Percentiles rank a stretch among this genome's conserved stretches.
phyloP scores from a whole-genome alignment of 306 rosid genomes.

The Quercus parvula region DNA sequence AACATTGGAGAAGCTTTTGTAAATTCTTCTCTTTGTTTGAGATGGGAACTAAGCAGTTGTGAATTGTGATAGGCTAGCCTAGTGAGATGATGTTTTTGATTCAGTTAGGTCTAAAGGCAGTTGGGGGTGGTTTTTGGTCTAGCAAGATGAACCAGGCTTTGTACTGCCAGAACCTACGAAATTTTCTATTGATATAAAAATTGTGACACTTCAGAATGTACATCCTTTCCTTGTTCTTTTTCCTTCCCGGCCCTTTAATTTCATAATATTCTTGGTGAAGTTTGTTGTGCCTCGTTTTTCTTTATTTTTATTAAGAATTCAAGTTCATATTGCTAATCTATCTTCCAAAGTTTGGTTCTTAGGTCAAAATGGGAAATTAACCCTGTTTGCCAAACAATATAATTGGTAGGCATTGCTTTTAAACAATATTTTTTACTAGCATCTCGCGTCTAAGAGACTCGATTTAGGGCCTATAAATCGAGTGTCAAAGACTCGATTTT shows the following conservation, averaged over 20 bases:
- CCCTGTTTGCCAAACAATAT: too few relatives aligned
- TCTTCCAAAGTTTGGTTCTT: not conserved
- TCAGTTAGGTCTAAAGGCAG: constrained; percentile 33
- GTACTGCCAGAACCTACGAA: constrained; percentile 27
- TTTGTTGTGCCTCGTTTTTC: not conserved
- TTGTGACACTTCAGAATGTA: too few relatives aligned
- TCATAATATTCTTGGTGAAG: not conserved
- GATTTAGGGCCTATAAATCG: too few relatives aligned
- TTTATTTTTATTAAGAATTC: not conserved
- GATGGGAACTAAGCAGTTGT: constrained; percentile 76
- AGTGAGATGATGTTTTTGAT: constrained; percentile 61
- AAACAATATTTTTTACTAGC: too few relatives aligned
- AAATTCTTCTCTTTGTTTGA: constrained; percentile 76
- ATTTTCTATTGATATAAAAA: too few relatives aligned
- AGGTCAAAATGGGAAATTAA: too few relatives aligned
- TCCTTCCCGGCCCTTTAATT: not conserved
- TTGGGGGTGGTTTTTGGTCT: constrained; percentile 82
- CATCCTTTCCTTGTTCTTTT: too few relatives aligned
- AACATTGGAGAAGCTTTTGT: constrained; percentile 70
- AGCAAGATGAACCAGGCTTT: constrained; percentile 78
- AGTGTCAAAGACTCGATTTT: too few relatives aligned
- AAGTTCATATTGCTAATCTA: constrained; percentile 10
- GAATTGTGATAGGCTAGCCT: constrained; percentile 46
- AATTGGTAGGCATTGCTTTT: too few relatives aligned
- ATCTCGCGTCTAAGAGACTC: too few relatives aligned